Base-by-base conservation (phyloP, 2,329 filamentous ascomycete genomes). In the Beauveria brongniartii region DNA sequence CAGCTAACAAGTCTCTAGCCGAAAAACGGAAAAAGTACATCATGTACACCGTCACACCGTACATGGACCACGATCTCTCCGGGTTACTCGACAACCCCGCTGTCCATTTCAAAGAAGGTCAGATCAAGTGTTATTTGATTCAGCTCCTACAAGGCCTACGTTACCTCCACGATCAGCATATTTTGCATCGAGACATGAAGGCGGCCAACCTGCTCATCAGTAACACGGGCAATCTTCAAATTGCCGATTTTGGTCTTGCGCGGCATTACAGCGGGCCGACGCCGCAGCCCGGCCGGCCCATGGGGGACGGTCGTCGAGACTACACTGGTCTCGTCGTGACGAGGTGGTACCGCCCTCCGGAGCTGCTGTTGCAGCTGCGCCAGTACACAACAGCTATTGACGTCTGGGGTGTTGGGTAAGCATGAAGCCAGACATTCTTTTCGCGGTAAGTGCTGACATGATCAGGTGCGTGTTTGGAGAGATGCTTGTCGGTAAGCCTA, bases 21-120 rank as follows among this genome's bases (percentile, higher is more conserved):
- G 89, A 93, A 71, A 90, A 91, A 74, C 84, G 88, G 67, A 92
- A 90, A 74, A 85, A 88, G 63, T 87, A 88, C 3, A 92, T 92
- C 67, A 92, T 99, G 80, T 97, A 97, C 76, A 99, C 99, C 94
- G 93, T 96, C 56, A 97, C 88, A 50, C 94, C 93, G 7, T 99
- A 99, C 74, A 97, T 97, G 92, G 92, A 97, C 68, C 94, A 99
- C 75, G 94, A 99, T 75, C 82, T 99, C n/a, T 96, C 93, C 9
- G 94, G 94, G 50, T 84, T 99, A 34, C 86, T 99, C 68, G 94
- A 97, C 73, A 99, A 99, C 69, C 93, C 93, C 10, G 86, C 88
- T 7, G 92, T 99, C 44, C 83, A 84, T 46, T 93, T 99, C 69
- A 90, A 89, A 54, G 88, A 92, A 69, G 83, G 91, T 5, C 92